Base-by-base conservation (phyloP, 1,284 basidiomycete species). In the Acaromyces ingoldii region DNA sequence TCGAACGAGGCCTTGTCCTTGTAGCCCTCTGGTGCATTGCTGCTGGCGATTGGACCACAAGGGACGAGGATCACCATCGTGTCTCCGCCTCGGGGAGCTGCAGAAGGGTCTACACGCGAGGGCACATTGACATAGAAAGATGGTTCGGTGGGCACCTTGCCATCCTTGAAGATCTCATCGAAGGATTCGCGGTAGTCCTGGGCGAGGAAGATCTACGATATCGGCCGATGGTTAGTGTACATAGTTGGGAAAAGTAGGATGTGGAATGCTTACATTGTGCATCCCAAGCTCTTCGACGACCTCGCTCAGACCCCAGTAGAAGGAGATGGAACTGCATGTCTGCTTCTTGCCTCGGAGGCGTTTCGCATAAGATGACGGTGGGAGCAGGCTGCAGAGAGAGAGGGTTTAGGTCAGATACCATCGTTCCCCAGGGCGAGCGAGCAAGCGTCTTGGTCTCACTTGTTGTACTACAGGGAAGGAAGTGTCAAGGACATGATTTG, bases 121-220 rank as follows among this genome's bases (percentile, higher is more conserved):
- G 80, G 79, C 1, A 81, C 79, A 57, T 81, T 80, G 66, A 81
- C 79, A 70, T 81, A 81, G 72, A 81, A 81, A 10, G 77, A 78
- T 1, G 80, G 80, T 51, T 81, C 79, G n/a, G 74, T 60, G 1
- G 81, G 80, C 56, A 81, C 76, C 13, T 73, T 68, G 38, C 79
- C 77, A 6, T 76, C 65, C 43, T 78, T 72, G 69, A 82, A 81
- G 63, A 82, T 81, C 31, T 78, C 77, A 55, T 81, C 80, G 62
- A 81, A 82, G 11, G 78, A 79, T 22, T 72, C 76, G 57, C 77
- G 72, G 52, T 78, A 79, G 25, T 78, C 76, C 21, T 78, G 77
- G 4, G 79, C 78, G 49, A 63, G 63, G 57, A 64, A 70, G 55
- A 64, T 63, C 41, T 43, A 15, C 15, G 19, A 6, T 6, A 34